These are phyloP conservation scores for Amyloporia xantha DNA, from an alignment of 768 basidiomycete genomes.

Conservation along the genomic window DNA sequence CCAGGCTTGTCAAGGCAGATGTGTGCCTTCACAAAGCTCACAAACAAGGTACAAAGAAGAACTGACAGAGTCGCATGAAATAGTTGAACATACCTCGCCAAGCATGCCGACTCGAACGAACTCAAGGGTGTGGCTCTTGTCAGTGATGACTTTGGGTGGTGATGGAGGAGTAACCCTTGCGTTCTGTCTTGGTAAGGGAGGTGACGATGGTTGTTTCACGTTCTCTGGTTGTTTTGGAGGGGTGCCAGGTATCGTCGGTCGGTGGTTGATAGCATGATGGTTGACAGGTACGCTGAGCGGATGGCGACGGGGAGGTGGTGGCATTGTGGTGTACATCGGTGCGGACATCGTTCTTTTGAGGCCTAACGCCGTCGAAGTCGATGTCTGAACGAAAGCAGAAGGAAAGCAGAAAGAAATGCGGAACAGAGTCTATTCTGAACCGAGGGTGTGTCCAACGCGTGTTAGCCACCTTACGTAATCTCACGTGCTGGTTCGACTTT, in stretches of 20 bases:
- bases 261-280: slow-evolving; percentile 19
- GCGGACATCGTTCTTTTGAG: slow-evolving; percentile 18
- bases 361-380: slow-evolving; percentile 26
- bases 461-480: slow-evolving; percentile 15
- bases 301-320: slow-evolving; percentile 20
- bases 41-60: neutral
- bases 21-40: neutral
- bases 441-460: slow-evolving; percentile 13
- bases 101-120: slow-evolving; percentile 76
- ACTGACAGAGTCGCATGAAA: too few relatives aligned
- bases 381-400: slow-evolving; percentile 4
- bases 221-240: slow-evolving; percentile 10
- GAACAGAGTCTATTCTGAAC: neutral
- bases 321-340: slow-evolving; percentile 16
- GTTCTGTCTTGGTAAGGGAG: slow-evolving; percentile 76
- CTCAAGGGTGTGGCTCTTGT: slow-evolving; percentile 48
- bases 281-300: slow-evolving; percentile 21
- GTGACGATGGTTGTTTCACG: slow-evolving; percentile 30
- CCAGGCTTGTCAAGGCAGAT: too few relatives aligned
- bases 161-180: slow-evolving; percentile 77
- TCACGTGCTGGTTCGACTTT: slow-evolving; percentile 20
- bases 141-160: slow-evolving; percentile 69
- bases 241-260: slow-evolving; percentile 7
- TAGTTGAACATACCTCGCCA: slow-evolving; percentile 63
- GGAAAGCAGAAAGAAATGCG: neutral